Evolutionary conservation across 257 asterid genomes (phyloP).

Genomic region (Rehmannia glutinosa): DNA sequence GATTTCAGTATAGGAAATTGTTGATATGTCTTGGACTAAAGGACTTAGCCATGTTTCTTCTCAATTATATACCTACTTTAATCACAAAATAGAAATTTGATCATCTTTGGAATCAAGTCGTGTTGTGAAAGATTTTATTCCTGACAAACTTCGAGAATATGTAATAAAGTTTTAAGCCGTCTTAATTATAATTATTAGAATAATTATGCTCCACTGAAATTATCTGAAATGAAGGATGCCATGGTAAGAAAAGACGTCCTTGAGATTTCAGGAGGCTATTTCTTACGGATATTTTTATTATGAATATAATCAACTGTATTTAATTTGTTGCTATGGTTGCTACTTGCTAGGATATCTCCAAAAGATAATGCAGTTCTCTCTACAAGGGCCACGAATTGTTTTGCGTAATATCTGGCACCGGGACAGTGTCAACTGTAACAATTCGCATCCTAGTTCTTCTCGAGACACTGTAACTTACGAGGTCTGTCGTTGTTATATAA

Average conservation of each 20-base stretch:
- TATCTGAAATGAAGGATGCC: neutral
- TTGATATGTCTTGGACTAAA: neutral
- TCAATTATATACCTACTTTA: neutral
- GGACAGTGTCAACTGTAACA: slow-evolving; percentile 53
- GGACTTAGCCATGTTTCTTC: neutral
- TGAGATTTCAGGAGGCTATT: no score
- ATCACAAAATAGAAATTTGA: no score
- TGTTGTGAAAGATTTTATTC: no score
- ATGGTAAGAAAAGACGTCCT: no score
- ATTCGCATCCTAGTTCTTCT: slow-evolving; percentile 54
- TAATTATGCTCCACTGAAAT: no score
- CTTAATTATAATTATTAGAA: no score
- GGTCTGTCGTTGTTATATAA: slow-evolving; percentile 25
- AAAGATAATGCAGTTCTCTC: slow-evolving; percentile 54
- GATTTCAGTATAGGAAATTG: neutral
- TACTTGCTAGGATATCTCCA: slow-evolving; percentile 51
- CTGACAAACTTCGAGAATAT: no score
- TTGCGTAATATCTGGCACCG: slow-evolving; percentile 58
- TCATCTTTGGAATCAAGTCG: no score
- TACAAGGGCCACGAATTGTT: slow-evolving; percentile 64
- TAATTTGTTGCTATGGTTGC: neutral
- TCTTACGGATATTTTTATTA: neutral
- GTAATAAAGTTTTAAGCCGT: no score
- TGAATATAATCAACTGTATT: neutral
- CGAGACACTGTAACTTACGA: slow-evolving; percentile 64